A percentile compares a stretch with the other conserved stretches of the same genome.
phyloP scores from a whole-genome alignment of 768 basidiomycete species.

The Phaffia australis region DNA sequence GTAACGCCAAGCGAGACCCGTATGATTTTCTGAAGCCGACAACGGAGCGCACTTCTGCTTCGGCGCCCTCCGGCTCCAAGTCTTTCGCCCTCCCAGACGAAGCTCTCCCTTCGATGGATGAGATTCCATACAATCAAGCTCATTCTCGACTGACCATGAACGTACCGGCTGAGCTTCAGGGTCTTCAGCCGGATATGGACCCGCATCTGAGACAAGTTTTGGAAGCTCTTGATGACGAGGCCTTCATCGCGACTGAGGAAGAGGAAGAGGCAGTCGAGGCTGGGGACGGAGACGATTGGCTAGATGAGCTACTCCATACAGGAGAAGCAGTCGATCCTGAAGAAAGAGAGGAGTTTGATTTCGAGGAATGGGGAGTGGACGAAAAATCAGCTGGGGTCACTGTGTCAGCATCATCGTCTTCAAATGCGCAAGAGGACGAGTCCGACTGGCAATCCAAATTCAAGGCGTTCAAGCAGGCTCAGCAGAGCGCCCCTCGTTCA shows the following conservation, averaged over 20 bases:
- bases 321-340: constrained; percentile 26
- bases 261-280: constrained; percentile 44
- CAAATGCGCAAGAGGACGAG: constrained; percentile 38
- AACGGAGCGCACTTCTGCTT: not conserved
- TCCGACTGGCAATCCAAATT: constrained; percentile 68
- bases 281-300: constrained; percentile 53
- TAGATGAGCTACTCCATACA: constrained; percentile 27
- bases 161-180: constrained; percentile 69
- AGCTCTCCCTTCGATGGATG: constrained; percentile 57
- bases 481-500: constrained; percentile 18
- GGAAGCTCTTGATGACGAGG: constrained; percentile 91
- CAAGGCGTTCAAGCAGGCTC: constrained; percentile 57
- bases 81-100: constrained; percentile 45
- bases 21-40: constrained; percentile 6
- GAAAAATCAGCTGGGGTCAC: constrained; percentile 30
- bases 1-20: constrained; percentile 20
- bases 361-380: constrained; percentile 48
- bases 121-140: constrained; percentile 48
- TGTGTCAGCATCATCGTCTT: constrained; percentile 30
- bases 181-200: constrained; percentile 93
- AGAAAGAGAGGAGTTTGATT: constrained; percentile 40
- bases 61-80: not conserved
- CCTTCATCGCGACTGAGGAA: constrained; percentile 52
- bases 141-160: constrained; percentile 51
- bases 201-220: constrained; percentile 83